phyloP scores from a whole-genome alignment of 768 basidiomycete species.

The Ramaria sp. region DNA sequence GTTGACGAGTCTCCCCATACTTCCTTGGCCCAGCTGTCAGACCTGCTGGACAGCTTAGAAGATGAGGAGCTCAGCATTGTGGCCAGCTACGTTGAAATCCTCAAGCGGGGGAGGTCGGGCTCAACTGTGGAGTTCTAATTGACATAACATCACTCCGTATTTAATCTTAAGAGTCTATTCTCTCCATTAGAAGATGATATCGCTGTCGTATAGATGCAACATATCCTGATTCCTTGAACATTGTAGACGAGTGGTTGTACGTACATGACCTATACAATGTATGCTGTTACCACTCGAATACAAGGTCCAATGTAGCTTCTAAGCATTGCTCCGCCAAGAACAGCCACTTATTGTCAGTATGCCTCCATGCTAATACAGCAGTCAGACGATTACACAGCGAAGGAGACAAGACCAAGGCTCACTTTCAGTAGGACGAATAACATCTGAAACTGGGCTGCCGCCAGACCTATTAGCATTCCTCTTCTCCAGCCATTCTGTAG shows the following conservation, averaged over 20 bases:
- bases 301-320: neutral
- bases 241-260: too few species aligned
- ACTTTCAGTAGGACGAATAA: neutral
- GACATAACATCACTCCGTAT: too few species aligned
- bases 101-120: neutral
- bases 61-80: neutral
- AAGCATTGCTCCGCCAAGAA: neutral
- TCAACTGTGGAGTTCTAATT: neutral
- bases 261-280: neutral
- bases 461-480: neutral
- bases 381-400: neutral
- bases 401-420: neutral
- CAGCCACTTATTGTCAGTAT: neutral
- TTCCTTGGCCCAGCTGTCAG: neutral
- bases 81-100: neutral
- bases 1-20: neutral
- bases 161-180: too few species aligned
- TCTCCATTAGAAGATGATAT: too few species aligned
- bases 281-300: neutral
- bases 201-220: too few species aligned
- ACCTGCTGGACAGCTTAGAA: neutral
- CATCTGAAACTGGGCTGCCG: neutral
- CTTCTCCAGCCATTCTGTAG: neutral
- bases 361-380: neutral
- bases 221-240: too few species aligned